A percentile compares a stretch with the other conserved stretches of the same genome.
Conservation (phyloP, 345 rosid genomes). For the Firmiana major region DNA sequence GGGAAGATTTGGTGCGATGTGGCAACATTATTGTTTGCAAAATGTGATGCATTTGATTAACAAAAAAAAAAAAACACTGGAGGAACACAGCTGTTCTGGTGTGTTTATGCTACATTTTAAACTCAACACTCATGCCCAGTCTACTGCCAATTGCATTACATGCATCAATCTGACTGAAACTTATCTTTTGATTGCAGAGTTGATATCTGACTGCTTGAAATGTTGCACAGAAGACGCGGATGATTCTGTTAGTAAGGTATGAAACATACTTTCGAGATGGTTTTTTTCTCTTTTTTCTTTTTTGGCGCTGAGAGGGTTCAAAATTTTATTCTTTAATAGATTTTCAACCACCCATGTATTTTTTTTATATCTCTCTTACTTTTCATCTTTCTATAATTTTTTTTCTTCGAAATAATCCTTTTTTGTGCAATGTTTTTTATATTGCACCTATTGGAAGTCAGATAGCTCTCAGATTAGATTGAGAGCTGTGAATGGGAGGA, state of each 20-base stretch:
- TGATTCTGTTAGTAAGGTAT: conserved; percentile 84
- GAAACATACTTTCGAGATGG: not conserved
- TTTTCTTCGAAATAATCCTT: not conserved
- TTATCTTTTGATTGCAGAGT: conserved; percentile 52
- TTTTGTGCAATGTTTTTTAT: not conserved
- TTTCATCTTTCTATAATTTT: not conserved
- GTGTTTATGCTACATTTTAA: not conserved
- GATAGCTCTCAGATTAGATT: not conserved
- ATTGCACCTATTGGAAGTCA: not conserved
- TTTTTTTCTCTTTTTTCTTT: not conserved
- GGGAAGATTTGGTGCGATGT: not conserved
- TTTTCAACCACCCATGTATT: not conserved
- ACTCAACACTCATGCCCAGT: not conserved
- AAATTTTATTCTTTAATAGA: not conserved
- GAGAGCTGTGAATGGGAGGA: not conserved
- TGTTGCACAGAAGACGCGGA: conserved; percentile 96
- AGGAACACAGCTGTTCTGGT: not conserved
- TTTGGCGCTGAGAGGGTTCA: not conserved
- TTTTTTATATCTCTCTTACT: not conserved
- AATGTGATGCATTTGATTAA: not conserved
- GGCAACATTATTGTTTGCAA: not conserved
- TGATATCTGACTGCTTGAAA: conserved; percentile 87
- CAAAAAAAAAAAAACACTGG: not conserved
- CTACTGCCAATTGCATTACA: not conserved
- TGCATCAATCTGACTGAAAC: not conserved